Conservation (phyloP, 306 rosid species). For the Casuarina cunninghamiana region DNA sequence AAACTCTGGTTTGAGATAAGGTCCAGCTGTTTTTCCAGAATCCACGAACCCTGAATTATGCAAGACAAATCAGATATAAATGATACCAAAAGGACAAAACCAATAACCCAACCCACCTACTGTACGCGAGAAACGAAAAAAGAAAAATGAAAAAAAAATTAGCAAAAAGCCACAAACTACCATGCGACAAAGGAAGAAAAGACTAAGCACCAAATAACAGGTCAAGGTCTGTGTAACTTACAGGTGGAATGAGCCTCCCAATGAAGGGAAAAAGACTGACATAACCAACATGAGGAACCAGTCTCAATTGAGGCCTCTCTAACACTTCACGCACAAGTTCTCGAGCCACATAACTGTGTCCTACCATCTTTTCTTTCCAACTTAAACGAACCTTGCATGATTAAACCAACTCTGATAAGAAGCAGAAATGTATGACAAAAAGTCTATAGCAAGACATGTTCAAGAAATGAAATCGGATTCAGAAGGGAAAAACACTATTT, state of each 20-base stretch:
- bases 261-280: conserved; percentile 89
- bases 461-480: not conserved
- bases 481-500: not conserved
- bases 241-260: conserved; percentile 80
- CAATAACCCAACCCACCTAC: not conserved
- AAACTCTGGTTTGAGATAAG: conserved; percentile 72
- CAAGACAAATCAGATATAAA: not conserved
- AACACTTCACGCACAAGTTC: conserved; percentile 67
- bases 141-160: not conserved
- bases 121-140: not conserved
- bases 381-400: conserved; percentile 66
- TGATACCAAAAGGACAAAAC: conserved; percentile 6
- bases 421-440: conserved; percentile 14
- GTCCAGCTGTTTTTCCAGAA: conserved; percentile 86
- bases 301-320: conserved; percentile 62
- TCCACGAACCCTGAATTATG: conserved; percentile 67
- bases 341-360: conserved; percentile 47
- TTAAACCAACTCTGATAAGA: conserved; percentile 3
- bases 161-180: not conserved
- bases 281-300: conserved; percentile 89
- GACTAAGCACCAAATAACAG: not conserved
- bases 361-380: conserved; percentile 63
- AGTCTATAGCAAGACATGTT: not conserved
- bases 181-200: not conserved
- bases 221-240: conserved; percentile 40